Base-by-base conservation (phyloP, 768 basidiomycete genomes). In the Suillus alpinus region DNA sequence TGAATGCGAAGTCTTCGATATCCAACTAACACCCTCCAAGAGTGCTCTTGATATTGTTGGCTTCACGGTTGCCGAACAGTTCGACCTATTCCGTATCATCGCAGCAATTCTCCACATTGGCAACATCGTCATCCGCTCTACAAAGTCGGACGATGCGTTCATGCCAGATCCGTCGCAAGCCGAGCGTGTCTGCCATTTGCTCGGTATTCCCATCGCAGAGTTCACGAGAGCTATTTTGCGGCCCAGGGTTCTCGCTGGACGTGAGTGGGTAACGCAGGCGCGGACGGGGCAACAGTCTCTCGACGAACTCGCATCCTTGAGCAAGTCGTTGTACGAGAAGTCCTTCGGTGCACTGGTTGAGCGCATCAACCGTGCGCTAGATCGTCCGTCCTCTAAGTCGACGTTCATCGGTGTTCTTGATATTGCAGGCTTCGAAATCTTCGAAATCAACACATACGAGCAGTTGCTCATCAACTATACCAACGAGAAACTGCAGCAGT, bases 361-460 rank as follows among this genome's bases (percentile, higher is more conserved):
- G 65, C 84, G 94, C 39, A 92, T 99, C 73, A 99, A 99, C 73
- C 86, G 86, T 32, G 95, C 95, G 1, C 82, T 99, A 4, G 96
- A 98, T 69, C 85, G 96, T 3, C 96, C 96, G 2, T 89, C 92
- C 3, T 89, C 89, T 46, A 92, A 95, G 76, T 86, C 90, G 8
- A 91, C 92, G 2, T 99, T 98, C 74, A 98, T 99, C 62, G 97
- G 97, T 46, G 97, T 99, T 9, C 83, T 99, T 36, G 97, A 99
- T 84, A 99, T 99, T 57, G 97, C 97, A 7, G 97, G 97, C 9
- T 99, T 99, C 76, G 97, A 99, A 75, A 99, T 99, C 63, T 92
- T 93, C 77, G 91, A 92, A 58, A 81, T 89, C 68, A 98, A 98
- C 73, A 90, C 90, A 9, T 99, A 98, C 73, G 97, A 99, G 69